A percentile compares a stretch with the other conserved stretches of the same genome.
Evolutionary conservation across 2,329 filamentous ascomycete genomes (phyloP).

Genomic region (Colletotrichum liaoningense): DNA sequence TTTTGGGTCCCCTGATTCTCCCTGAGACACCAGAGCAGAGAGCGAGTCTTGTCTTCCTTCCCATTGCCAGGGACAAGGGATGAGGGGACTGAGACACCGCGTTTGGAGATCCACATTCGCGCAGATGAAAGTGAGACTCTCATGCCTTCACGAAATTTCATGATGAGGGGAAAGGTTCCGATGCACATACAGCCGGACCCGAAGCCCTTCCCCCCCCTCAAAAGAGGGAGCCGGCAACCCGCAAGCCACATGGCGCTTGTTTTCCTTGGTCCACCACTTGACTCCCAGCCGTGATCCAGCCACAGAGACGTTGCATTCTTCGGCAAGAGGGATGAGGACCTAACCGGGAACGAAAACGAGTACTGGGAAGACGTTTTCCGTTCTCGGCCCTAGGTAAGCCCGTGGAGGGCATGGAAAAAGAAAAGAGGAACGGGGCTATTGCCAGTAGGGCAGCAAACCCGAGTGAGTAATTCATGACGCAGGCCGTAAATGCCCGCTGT

Average conservation of each 20-base stretch:
- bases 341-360: background rate
- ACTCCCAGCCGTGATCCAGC: background rate
- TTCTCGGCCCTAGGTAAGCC: background rate
- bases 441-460: background rate
- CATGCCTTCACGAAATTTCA: background rate
- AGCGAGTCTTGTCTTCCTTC: background rate
- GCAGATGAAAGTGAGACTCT: background rate
- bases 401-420: background rate
- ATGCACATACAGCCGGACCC: too few species aligned
- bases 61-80: background rate
- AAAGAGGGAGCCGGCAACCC: background rate
- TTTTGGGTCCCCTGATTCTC: background rate
- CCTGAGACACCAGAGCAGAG: background rate
- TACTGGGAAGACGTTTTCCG: background rate
- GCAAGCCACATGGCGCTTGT: background rate
- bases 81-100: background rate
- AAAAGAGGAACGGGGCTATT: background rate
- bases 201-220: background rate
- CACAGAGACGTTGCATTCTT: background rate
- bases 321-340: background rate
- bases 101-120: background rate
- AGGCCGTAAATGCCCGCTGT: constrained; percentile 20
- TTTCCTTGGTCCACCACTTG: background rate
- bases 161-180: background rate
- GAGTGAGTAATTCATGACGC: background rate